Percentiles rank a stretch among this genome's conserved stretches.
phyloP scores from a whole-genome alignment of 2,329 filamentous ascomycete genomes.

The Hypoxylon sp. region DNA sequence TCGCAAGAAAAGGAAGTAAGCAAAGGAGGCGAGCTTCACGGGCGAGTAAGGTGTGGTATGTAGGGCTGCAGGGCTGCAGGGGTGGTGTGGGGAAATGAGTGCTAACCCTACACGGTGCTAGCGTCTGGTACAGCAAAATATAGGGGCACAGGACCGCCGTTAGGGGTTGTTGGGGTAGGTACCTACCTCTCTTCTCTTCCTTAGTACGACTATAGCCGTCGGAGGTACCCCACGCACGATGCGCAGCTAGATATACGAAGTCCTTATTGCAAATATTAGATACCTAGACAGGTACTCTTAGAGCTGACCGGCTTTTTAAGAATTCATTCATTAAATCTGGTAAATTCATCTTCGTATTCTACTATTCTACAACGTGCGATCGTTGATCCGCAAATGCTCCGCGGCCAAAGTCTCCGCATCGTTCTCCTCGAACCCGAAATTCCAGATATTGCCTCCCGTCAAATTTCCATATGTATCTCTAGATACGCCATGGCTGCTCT shows the following conservation, averaged over 20 bases:
- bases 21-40: background rate
- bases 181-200: too few species aligned
- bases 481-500: conserved; percentile 47
- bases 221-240: too few species aligned
- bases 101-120: too few species aligned
- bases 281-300: too few species aligned
- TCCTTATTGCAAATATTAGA: background rate
- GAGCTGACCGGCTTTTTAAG: background rate
- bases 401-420: conserved; percentile 45
- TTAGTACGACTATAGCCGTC: too few species aligned
- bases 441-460: conserved; percentile 38
- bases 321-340: background rate
- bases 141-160: too few species aligned
- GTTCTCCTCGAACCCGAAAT: conserved; percentile 47
- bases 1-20: background rate
- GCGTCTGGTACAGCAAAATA: too few species aligned
- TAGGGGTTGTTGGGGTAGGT: too few species aligned
- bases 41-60: background rate
- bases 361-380: background rate
- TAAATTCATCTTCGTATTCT: background rate
- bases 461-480: conserved; percentile 31
- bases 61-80: too few species aligned
- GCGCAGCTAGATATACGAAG: background rate
- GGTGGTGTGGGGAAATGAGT: too few species aligned
- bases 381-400: conserved; percentile 37